Evolutionary conservation across 1,284 basidiomycete genomes (phyloP).

Genomic region (Phlebopus sp.): DNA sequence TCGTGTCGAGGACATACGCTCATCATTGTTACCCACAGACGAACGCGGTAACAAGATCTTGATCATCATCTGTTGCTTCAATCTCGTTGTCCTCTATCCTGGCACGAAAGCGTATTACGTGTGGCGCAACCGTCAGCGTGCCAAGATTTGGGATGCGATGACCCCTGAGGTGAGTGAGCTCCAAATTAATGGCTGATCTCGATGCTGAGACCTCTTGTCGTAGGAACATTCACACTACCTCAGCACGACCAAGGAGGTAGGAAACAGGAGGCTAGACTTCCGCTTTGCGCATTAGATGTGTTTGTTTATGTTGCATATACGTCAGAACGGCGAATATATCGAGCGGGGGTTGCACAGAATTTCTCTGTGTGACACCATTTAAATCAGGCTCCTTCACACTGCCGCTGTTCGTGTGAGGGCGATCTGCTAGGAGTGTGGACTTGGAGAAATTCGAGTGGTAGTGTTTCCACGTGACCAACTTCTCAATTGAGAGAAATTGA

Average conservation of each 20-base stretch:
- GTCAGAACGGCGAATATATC: no score
- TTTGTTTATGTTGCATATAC: no score
- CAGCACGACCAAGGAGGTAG: slow-evolving; percentile 39
- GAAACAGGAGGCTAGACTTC: slow-evolving; percentile 39
- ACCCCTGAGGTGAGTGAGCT: slow-evolving; percentile 38
- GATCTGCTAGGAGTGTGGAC: neutral
- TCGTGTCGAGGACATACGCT: neutral
- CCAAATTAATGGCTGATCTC: neutral
- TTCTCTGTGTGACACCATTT: no score
- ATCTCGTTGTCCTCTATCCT: slow-evolving; percentile 49
- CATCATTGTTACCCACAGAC: slow-evolving; percentile 32
- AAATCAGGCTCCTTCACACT: no score
- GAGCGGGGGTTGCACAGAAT: no score
- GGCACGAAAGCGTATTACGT: slow-evolving; percentile 49
- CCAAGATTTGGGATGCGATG: slow-evolving; percentile 52
- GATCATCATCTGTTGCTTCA: slow-evolving; percentile 45
- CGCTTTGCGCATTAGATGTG: slow-evolving; percentile 34
- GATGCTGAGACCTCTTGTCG: neutral
- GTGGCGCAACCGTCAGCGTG: slow-evolving; percentile 49
- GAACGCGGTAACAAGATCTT: slow-evolving; percentile 47
- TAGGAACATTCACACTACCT: slow-evolving; percentile 45
- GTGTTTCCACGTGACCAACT: neutral
- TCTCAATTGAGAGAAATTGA: neutral
- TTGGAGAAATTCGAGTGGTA: neutral
- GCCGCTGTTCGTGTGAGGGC: neutral